Percentiles rank a stretch among this genome's conserved stretches.
Conservation (phyloP, 768 basidiomycete species). For the Cantharellus anzutake region DNA sequence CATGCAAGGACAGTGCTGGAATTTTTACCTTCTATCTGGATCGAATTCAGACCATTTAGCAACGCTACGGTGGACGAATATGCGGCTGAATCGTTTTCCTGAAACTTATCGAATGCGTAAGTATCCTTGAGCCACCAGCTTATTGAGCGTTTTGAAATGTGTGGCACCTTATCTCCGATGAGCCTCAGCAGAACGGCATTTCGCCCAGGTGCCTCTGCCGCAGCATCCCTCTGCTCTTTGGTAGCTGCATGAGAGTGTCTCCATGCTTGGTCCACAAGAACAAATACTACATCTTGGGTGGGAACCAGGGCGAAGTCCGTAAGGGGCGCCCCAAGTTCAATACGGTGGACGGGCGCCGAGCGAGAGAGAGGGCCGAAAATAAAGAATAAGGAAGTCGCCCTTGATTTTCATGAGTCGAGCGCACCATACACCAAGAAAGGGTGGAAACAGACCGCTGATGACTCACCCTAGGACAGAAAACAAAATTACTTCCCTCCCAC, state of each 20-base stretch:
- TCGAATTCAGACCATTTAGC: constrained; percentile 11
- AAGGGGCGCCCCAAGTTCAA: constrained; percentile 40
- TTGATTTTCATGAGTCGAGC: constrained; percentile 14
- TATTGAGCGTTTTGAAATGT: background rate
- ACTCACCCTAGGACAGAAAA: constrained; percentile 62
- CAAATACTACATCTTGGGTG: constrained; percentile 23
- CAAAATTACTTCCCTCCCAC: constrained; percentile 25
- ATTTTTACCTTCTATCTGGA: constrained; percentile 9
- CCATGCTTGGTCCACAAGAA: constrained; percentile 32
- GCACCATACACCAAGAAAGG: background rate
- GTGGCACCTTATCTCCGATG: constrained; percentile 1
- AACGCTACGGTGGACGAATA: background rate
- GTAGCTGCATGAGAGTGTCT: constrained; percentile 12
- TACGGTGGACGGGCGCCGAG: constrained; percentile 15
- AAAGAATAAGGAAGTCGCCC: constrained; percentile 50
- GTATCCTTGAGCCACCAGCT: constrained; percentile 15
- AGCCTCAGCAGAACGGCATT: background rate
- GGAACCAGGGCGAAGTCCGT: constrained; percentile 31
- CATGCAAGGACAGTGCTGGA: constrained; percentile 8
- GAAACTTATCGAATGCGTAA: constrained; percentile 22
- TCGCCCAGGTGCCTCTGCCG: background rate
- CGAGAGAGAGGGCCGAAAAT: constrained; percentile 14
- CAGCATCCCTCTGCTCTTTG: constrained; percentile 9
- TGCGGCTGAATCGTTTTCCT: constrained; percentile 1
- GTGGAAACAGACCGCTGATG: background rate